Conservation (phyloP, 139 green algal species). For the Desmodesmus armatus region DNA sequence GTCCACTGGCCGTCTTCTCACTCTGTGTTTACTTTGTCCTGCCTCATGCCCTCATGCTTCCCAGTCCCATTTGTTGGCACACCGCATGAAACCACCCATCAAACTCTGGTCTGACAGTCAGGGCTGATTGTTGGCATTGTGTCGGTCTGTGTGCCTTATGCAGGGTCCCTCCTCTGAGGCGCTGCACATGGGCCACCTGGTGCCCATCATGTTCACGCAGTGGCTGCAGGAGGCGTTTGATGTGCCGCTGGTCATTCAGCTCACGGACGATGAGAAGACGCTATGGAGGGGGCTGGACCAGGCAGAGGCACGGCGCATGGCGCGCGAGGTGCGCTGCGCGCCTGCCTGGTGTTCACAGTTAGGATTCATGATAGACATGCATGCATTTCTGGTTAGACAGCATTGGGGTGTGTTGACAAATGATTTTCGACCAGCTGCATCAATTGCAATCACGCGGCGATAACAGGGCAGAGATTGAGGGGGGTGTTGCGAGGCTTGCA, state of each 20-base stretch:
- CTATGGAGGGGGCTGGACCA: constrained; percentile 89
- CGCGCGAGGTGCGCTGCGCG: constrained; percentile 74
- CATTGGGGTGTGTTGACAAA: no score
- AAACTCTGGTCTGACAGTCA: no score
- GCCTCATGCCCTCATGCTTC: no score
- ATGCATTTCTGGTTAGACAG: no score
- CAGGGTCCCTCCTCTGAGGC: constrained; percentile 95
- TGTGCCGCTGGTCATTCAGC: constrained; percentile 97
- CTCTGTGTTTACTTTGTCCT: neutral
- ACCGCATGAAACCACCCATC: neutral
- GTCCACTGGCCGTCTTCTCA: neutral
- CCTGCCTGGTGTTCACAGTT: no score
- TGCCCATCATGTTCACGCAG: constrained; percentile 98
- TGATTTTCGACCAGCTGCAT: no score
- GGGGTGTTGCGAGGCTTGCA: no score
- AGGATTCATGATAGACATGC: no score
- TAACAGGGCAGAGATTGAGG: no score
- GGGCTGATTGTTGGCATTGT: no score
- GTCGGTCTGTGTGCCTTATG: neutral
- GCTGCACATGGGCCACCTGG: constrained; percentile 97
- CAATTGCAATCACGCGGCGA: no score
- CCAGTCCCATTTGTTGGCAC: no score
- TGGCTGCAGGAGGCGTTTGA: constrained; percentile 92
- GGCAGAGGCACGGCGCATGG: constrained; percentile 83
- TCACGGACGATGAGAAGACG: constrained; percentile 98